Base-by-base conservation (phyloP, 805 yeast species). In the Saccharomycopsis malanga region DNA sequence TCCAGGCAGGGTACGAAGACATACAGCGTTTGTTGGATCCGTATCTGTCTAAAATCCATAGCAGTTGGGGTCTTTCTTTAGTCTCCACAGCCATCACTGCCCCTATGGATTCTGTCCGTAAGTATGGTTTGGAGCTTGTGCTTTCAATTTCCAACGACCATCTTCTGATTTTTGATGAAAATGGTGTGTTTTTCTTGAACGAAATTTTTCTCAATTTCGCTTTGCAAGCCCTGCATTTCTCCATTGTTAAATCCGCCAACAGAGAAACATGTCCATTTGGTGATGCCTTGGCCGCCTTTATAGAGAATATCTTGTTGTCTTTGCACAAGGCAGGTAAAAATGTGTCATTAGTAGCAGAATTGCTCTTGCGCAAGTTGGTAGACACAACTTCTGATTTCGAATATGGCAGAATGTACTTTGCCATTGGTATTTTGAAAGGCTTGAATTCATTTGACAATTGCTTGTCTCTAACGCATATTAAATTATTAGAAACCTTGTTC, bases 41-140 rank as follows among this genome's bases (percentile, higher is more conserved):
- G 3, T 4, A 35, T 27, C 59, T 77, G 1, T 75, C 85, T 0
- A 54, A 64, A 21, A 72, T 87, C 44, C 79, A 81, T 30, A 70
- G 81, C 1, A 70, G 81, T 0, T 87, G 95, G 89, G 82, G 85
- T 0, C 67, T 84, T 49, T 70, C 83, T 3, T 64, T 88, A n/a
- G 66, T 87, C 7, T 74, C 87, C 3, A 82, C 87, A 14, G 96
- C 94, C 0, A 72, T 86, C 54, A 75, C 70, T 42, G 87, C 89
- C 0, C 72, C 86, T 1, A 78, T 82, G 78, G 95, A 86, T 49
- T 73, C 87, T 4, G 87, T 88, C 1, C 68, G 89, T 49, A 79
- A 76, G 54, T 79, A 77, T 55, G 67, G 85, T 1, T 61, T 82
- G 53, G 68, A 71, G 1, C 57, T 85, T 39, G 65, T 86, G 38